Base-by-base conservation (phyloP, 257 asterid genomes). In the Forsythia viridissima region DNA sequence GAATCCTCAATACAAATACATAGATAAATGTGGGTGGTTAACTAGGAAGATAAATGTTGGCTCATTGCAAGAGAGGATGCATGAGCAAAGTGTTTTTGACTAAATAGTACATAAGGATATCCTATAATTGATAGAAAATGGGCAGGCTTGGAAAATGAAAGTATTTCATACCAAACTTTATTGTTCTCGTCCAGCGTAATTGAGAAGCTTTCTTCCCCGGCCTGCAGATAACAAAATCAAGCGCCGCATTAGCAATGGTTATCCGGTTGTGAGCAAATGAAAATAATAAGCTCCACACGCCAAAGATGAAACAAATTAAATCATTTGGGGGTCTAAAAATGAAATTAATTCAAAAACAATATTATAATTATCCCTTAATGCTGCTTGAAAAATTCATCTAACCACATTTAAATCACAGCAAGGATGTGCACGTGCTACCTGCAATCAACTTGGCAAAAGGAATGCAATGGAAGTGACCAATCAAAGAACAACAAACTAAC, bases 131-230 rank as follows among this genome's bases (percentile, higher is more conserved):
- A 90, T 30, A 94, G 89, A 78, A 90, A 39, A 76, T 91, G 86
- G 16, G 90, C 97, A 75, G 99, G 98, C 82, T 90, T 96, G 34
- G 99, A 93, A 76, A 93, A 85, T 18, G 99, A 93, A 76, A 90
- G 89, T 80, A 92, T 89, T 83, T 96, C 99, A 69, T 96, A 96
- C 98, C 99, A 96, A 68, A 96, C 97, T 77, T 87, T 84, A n/a
- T 87, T 83, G 79, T 90, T 86, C 71, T 93, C 97, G 30, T 96
- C 99, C 97, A 96, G 84, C 65, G 94, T 86, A 55, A 96, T 87
- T 3, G 99, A 93, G 88, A 96, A 96, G 43, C 97, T 89, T 77
- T 96, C 99, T 88, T 96, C 99, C 76, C 99, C 99, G 16, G 96
- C 98, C 98, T 94, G 92, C 72, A 72, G 38, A 13, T 73, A 65